A percentile compares a stretch with the other conserved stretches of the same genome.
phyloP scores from a whole-genome alignment of 306 rosid species.

The Citrullus amarus region DNA sequence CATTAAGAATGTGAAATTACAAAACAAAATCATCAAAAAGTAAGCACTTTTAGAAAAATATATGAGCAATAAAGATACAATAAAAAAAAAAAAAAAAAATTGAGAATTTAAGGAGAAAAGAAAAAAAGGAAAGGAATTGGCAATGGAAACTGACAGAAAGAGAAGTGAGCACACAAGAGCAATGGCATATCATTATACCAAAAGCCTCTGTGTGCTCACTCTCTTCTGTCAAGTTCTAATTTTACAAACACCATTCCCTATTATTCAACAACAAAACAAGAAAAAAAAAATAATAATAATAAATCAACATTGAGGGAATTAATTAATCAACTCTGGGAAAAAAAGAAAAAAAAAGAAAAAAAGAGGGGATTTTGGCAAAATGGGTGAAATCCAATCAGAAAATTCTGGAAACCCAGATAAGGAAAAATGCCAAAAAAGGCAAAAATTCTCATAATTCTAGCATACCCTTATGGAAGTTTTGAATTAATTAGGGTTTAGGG shows the following conservation, averaged over 20 bases:
- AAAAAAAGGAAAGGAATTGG: conserved; percentile 4
- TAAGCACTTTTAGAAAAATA: no score
- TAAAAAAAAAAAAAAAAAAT: not conserved
- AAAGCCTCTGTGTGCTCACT: conserved; percentile 93
- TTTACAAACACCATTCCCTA: conserved; percentile 19
- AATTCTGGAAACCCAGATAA: not conserved
- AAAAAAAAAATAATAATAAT: not conserved
- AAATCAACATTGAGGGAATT: no score
- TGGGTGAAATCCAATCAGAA: not conserved
- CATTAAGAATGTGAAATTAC: no score
- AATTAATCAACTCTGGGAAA: no score
- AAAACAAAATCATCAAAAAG: no score
- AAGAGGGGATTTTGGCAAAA: not conserved
- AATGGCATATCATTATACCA: conserved; percentile 37
- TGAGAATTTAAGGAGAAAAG: not conserved
- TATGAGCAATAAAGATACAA: no score
- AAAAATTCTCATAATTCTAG: not conserved
- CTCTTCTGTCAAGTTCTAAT: conserved; percentile 98
- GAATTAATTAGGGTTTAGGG: conserved; percentile 28
- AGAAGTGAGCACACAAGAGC: conserved; percentile 89
- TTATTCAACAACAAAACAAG: not conserved
- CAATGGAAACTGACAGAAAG: conserved; percentile 67
- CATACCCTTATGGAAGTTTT: not conserved
- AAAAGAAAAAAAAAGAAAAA: no score
- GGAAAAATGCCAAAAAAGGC: conserved; percentile 16